Evolutionary conservation across 164 flowering plant species (phyloP).

Genomic region (grape (Vitis vinifera)): ASM3070453v1 NC_081821.1:8125501-8126000

Average conservation of each 20-base stretch:
- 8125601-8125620: too few relatives aligned
- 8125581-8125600: too few relatives aligned
- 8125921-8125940: constrained; percentile 9
- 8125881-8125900: not conserved
- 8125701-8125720: constrained; percentile 1
- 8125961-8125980: not conserved
- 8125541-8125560: too few relatives aligned
- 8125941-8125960: constrained; percentile 23
- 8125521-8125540: too few relatives aligned
- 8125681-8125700: constrained; percentile 24
- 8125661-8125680: constrained; percentile 9
- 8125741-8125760: constrained; percentile 19
- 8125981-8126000: not conserved
- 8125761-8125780: constrained; percentile 25
- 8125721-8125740: constrained; percentile 11
- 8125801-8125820: constrained; percentile 35
- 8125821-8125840: not conserved
- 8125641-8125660: constrained; percentile 9
- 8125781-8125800: constrained; percentile 15
- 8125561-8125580: too few relatives aligned
- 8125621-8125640: too few relatives aligned
- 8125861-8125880: constrained; percentile 21
- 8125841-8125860: constrained; percentile 10
- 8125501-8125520: not conserved
- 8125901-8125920: not conserved